Base-by-base conservation (phyloP, 2,329 filamentous ascomycete genomes). In the Mollisia scopiformis region DNA sequence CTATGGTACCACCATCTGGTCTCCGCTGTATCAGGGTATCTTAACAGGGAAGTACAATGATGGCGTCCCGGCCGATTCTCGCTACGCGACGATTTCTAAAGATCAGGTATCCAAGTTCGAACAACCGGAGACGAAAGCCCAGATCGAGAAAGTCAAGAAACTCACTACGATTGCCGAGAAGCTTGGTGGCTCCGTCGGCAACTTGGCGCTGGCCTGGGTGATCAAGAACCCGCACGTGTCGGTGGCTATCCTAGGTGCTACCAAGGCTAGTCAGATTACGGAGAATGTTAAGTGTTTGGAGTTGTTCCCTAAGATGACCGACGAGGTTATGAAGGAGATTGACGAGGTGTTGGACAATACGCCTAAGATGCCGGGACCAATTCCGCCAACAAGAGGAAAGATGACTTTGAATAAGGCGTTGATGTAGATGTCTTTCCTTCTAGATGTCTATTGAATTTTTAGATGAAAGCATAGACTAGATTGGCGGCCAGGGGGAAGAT, bases 1-100 rank as follows among this genome's bases (percentile, higher is more conserved):
- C 21, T 78, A 84, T 4, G 86, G 86, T 7, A 76, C 88, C 43
- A 88, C 86, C 10, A 80, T 84, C 61, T 89, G 82, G 75, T 86
- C 82, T 2, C 86, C 86, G 2, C 75, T 89, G 25, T 78, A 79
- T 61, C 75, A 77, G 59, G 86, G 86, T 27, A 77, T 88, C 62
- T 76, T 88, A 67, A 84, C 84, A 0, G 86, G 86, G 56, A 89
- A 89, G 74, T 89, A 89, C 75, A 85, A 84, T 71, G 58, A 68
- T 39, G 66, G 66, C 10, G 84, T 87, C 57, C 76, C 78, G 5
- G 30, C 51, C 2, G 84, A 81, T 69, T 87, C 83, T 39, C 83
- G 86, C 35, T 86, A 86, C 67, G 82, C 83, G 82, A 31, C 76
- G 5, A 79, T 81, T 61, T 84, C 82, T 28, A 80, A 86, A 33